Evolutionary conservation across 2,329 filamentous ascomycete genomes (phyloP).

Genomic region (Neopestalotiopsis sp.): DNA sequence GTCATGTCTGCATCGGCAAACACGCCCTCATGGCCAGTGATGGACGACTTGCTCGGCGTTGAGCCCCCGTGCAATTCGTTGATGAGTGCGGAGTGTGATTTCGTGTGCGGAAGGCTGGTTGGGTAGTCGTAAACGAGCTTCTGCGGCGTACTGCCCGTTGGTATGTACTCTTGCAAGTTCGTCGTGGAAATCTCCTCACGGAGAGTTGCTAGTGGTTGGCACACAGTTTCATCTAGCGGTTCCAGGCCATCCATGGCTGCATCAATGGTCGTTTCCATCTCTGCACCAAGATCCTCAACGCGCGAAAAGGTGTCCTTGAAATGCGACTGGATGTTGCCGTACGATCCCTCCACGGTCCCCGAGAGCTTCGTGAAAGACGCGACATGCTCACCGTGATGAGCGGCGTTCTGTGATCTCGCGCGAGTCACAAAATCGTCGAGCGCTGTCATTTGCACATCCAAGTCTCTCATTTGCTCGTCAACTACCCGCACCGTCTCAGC

Average conservation of each 20-base stretch:
- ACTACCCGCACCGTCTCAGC: slow-evolving; percentile 89
- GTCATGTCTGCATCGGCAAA: slow-evolving; percentile 45
- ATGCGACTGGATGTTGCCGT: slow-evolving; percentile 71
- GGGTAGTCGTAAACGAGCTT: slow-evolving; percentile 84
- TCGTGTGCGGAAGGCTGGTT: slow-evolving; percentile 76
- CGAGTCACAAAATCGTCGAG: slow-evolving; percentile 89
- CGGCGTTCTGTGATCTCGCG: slow-evolving; percentile 79
- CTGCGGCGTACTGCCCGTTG: slow-evolving; percentile 85
- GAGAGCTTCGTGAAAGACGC: slow-evolving; percentile 71
- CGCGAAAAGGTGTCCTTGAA: slow-evolving; percentile 72
- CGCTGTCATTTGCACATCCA: slow-evolving; percentile 86
- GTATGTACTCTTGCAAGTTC: slow-evolving; percentile 76
- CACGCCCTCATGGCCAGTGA: slow-evolving; percentile 32
- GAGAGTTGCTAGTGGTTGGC: slow-evolving; percentile 73
- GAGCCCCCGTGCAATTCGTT: slow-evolving; percentile 43
- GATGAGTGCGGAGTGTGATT: slow-evolving; percentile 49
- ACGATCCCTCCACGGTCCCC: slow-evolving; percentile 73
- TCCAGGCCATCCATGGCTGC: slow-evolving; percentile 65
- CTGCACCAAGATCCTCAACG: slow-evolving; percentile 70
- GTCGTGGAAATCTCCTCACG: slow-evolving; percentile 70
- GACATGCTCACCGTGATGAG: slow-evolving; percentile 73
- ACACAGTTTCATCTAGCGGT: slow-evolving; percentile 64
- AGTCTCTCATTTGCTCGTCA: slow-evolving; percentile 84
- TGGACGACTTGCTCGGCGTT: slow-evolving; percentile 40
- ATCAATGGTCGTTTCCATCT: slow-evolving; percentile 66